A percentile compares a stretch with the other conserved stretches of the same genome.
phyloP scores from a whole-genome alignment of 371 early-diverging fungal genomes.

The Syncephalastrum monosporum region DNA sequence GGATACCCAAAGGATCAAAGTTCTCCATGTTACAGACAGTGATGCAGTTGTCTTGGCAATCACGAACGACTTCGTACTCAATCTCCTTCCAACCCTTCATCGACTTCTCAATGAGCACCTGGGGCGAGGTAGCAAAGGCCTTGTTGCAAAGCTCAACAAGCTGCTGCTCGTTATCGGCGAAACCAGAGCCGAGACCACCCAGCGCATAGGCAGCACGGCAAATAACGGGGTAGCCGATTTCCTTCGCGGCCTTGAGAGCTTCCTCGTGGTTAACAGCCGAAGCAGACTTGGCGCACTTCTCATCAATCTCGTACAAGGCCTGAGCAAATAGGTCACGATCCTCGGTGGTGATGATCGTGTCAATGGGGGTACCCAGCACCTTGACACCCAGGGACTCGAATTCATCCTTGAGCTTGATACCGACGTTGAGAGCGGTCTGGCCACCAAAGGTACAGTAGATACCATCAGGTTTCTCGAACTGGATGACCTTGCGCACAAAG shows the following conservation, averaged over 20 bases:
- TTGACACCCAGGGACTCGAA: slow-evolving; percentile 83
- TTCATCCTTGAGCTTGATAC: slow-evolving; percentile 85
- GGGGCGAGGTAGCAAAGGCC: slow-evolving; percentile 87
- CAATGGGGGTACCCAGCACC: slow-evolving; percentile 92
- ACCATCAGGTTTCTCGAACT: slow-evolving; percentile 93
- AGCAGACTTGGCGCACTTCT: slow-evolving; percentile 80
- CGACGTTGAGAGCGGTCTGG: slow-evolving; percentile 93
- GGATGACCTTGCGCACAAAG: slow-evolving; percentile 89
- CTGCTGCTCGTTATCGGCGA: slow-evolving; percentile 83
- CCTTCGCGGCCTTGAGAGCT: slow-evolving; percentile 77
- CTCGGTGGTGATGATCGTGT: slow-evolving; percentile 89
- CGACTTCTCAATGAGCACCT: slow-evolving; percentile 89
- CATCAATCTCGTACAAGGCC: slow-evolving; percentile 80
- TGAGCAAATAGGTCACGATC: slow-evolving; percentile 94
- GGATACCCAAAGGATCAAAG: slow-evolving; percentile 97
- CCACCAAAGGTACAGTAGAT: slow-evolving; percentile 96
- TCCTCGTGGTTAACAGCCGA: slow-evolving; percentile 80
- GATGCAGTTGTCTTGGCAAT: slow-evolving; percentile 90
- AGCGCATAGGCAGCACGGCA: slow-evolving; percentile 92
- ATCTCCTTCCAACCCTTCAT: slow-evolving; percentile 99
- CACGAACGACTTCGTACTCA: slow-evolving; percentile 96
- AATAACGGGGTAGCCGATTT: slow-evolving; percentile 93
- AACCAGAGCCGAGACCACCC: slow-evolving; percentile 95
- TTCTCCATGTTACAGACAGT: slow-evolving; percentile 99
- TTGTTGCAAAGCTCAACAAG: slow-evolving; percentile 74